Base-by-base conservation (phyloP, 306 rosid species). In the Alnus rubra region DNA sequence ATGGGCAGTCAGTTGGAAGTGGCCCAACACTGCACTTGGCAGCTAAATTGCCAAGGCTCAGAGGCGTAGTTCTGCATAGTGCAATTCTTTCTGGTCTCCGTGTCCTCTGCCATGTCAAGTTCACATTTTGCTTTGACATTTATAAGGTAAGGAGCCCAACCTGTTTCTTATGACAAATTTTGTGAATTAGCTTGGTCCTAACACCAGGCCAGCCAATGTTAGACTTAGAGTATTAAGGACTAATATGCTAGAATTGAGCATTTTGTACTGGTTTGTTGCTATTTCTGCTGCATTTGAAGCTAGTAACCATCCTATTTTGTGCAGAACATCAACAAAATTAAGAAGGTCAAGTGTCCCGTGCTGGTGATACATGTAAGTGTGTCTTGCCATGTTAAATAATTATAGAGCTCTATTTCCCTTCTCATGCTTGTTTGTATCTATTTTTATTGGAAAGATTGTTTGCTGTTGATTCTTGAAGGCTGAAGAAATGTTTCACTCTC, bases 1-100 rank as follows among this genome's bases (percentile, higher is more conserved):
- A 96, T 45, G 99, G 99, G 54, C 99, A 93, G 78, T 96, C 99
- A 8, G 97, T 96, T 75, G 99, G 99, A 80, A 96, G 98, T 70
- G 99, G 98, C 59, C 98, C 99, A 15, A 96, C 99, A 30, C 81
- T 93, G 78, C 99, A 96, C 79, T 89, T 96, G 93, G 99, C 99
- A 16, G 80, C 99, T 71, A 96, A 93, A 58, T 81, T 96, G 88
- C 98, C 99, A 1, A 86, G 99, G 82, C 86, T 96, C 77, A 87
- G 97, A 79, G 99, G 99, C 5, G 90, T 96, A 19, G 99, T 96
- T 85, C 84, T 96, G 62, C 98, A 96, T 72, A 93, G 99, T 23
- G 99, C 96, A 65, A 96, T 96, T 82, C 99, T 96, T 82, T 93
- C 98, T 8, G 96, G 99, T 48, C 93, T 96, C 74, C 88, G 96